Evolutionary conservation across 495 filamentous ascomycete species (phyloP).

Genomic region (Aspergillus affinis): DNA sequence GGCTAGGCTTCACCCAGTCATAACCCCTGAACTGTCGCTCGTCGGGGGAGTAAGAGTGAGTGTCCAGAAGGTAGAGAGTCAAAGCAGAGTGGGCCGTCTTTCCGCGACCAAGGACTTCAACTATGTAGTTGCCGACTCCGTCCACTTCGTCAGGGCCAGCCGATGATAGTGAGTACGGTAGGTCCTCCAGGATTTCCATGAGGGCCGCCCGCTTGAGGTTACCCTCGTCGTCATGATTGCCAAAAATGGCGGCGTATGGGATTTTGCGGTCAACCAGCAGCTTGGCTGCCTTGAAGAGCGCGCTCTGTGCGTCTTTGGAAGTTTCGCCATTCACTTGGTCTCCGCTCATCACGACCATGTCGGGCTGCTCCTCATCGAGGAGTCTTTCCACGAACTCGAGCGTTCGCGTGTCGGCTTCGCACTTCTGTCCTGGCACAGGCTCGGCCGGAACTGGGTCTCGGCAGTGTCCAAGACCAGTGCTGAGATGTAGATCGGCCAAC

Average conservation of each 20-base stretch:
- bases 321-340: constrained; percentile 96
- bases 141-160: constrained; percentile 80
- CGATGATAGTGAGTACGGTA: constrained; percentile 85
- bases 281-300: constrained; percentile 91
- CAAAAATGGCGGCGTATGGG: constrained; percentile 92
- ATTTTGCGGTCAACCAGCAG: constrained; percentile 82
- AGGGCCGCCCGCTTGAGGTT: constrained; percentile 69
- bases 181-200: constrained; percentile 80
- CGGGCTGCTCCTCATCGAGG: constrained; percentile 87
- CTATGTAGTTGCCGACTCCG: constrained; percentile 90
- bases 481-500: constrained; percentile 84
- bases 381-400: constrained; percentile 82
- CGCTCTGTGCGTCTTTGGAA: constrained; percentile 85
- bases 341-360: constrained; percentile 85
- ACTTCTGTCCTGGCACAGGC: constrained; percentile 65
- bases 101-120: constrained; percentile 83
- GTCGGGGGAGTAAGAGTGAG: constrained; percentile 89
- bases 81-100: constrained; percentile 81
- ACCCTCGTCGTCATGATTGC: constrained; percentile 96
- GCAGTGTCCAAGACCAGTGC: constrained; percentile 81
- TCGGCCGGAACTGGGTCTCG: constrained; percentile 77
- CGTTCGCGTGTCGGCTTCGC: constrained; percentile 88
- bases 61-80: constrained; percentile 91
- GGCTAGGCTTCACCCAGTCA: constrained; percentile 91
- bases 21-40: constrained; percentile 83